Evolutionary conservation across 2,329 filamentous ascomycete genomes (phyloP).

Genomic region (Sporothrix pallida): DNA sequence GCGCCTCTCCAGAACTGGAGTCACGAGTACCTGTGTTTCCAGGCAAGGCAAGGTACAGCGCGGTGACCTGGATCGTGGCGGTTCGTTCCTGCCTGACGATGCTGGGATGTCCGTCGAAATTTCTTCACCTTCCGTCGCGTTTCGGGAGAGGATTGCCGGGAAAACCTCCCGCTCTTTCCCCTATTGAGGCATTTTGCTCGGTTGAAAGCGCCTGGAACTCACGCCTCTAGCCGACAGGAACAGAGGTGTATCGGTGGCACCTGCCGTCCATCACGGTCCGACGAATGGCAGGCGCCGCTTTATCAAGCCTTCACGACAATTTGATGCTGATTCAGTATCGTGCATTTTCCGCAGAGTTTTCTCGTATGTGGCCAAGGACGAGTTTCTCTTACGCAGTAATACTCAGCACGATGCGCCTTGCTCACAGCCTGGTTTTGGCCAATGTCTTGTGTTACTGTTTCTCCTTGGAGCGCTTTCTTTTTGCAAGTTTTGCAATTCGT

Average conservation of each 20-base stretch:
- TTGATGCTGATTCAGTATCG: constrained; percentile 21
- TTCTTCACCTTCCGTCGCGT: constrained; percentile 15
- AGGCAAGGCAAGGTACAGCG: neutral
- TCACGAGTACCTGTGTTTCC: neutral
- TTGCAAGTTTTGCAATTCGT: neutral
- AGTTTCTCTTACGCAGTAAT: neutral
- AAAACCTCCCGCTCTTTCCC: constrained; percentile 15
- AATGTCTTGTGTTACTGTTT: neutral
- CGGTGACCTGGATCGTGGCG: neutral
- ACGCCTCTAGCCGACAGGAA: constrained; percentile 26
- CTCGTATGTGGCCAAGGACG: neutral
- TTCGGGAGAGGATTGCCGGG: constrained; percentile 33
- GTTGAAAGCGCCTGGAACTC: constrained; percentile 21
- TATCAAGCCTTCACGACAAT: constrained; percentile 31
- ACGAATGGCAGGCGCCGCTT: constrained; percentile 35
- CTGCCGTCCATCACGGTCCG: neutral
- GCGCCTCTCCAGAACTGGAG: neutral
- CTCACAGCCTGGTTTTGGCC: neutral
- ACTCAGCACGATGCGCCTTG: neutral
- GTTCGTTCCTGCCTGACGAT: constrained; percentile 12
- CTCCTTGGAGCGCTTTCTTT: neutral
- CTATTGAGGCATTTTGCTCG: constrained; percentile 36
- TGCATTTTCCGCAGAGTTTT: constrained; percentile 5
- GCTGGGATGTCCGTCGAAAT: constrained; percentile 3
- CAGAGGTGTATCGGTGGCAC: constrained; percentile 23